phyloP scores from a whole-genome alignment of 2,329 filamentous ascomycete species.

The Botryotinia globosa region DNA sequence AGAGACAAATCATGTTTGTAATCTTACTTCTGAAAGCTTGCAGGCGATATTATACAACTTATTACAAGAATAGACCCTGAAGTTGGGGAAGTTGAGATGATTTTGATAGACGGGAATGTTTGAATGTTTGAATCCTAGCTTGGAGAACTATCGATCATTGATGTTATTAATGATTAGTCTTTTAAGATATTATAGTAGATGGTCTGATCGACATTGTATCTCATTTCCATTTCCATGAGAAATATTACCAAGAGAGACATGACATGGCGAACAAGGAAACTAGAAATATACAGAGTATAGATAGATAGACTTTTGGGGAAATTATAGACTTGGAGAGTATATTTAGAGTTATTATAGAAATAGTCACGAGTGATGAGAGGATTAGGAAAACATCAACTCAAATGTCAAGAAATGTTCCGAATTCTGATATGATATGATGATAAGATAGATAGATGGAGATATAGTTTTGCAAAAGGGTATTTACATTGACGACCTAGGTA shows the following conservation, averaged over 20 bases:
- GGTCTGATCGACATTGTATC: conserved; percentile 9
- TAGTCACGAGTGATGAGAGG: neutral
- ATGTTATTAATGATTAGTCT: too few relatives aligned
- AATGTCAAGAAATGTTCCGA: neutral
- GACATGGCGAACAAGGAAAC: neutral
- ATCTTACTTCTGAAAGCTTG: neutral
- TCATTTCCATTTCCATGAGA: neutral
- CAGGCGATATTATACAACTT: conserved; percentile 4
- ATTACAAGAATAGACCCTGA: neutral
- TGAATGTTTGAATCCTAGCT: neutral
- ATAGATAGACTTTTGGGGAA: neutral
- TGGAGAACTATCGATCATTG: conserved; percentile 2
- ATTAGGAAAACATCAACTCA: neutral
- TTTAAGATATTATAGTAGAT: neutral
- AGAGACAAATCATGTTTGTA: neutral
- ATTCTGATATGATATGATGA: neutral
- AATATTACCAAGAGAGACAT: neutral
- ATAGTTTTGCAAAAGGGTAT: neutral
- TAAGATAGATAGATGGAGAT: neutral
- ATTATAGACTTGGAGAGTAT: neutral
- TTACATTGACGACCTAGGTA: neutral
- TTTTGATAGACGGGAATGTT: neutral
- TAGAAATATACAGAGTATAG: too few relatives aligned
- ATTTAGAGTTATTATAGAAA: neutral
- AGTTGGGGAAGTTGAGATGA: conserved; percentile 1